phyloP scores from a whole-genome alignment of 805 yeast genomes.

The Candida incommunis region DNA sequence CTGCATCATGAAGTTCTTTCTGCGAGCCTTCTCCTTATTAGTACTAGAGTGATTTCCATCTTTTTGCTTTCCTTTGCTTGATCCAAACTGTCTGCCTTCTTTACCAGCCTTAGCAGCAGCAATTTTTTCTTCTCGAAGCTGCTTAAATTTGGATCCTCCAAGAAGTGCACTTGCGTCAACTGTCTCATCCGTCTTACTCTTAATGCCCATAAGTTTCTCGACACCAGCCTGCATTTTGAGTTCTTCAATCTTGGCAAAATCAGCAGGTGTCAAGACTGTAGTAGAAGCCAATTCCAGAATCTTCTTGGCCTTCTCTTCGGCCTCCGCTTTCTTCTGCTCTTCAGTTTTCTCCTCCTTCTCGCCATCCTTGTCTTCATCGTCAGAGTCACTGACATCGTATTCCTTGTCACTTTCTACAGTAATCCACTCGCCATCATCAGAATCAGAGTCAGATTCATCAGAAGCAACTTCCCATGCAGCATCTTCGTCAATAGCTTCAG shows the following conservation, averaged over 20 bases:
- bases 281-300: conserved; percentile 53
- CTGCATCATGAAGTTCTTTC: conserved; percentile 99
- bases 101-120: conserved; percentile 82
- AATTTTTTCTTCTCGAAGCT: conserved; percentile 77
- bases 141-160: conserved; percentile 71
- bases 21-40: conserved; percentile 87
- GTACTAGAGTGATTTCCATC: conserved; percentile 78
- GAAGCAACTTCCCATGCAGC: conserved; percentile 42
- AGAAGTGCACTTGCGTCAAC: conserved; percentile 68
- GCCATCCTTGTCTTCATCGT: conserved; percentile 27
- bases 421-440: conserved; percentile 67
- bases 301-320: conserved; percentile 17
- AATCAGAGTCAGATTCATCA: conserved; percentile 31
- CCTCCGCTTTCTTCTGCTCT: conserved; percentile 19
- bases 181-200: conserved; percentile 51
- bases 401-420: conserved; percentile 73
- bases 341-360: conserved; percentile 25
- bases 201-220: conserved; percentile 45
- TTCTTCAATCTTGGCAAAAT: conserved; percentile 89
- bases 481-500: conserved; percentile 48
- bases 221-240: conserved; percentile 75
- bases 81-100: conserved; percentile 86
- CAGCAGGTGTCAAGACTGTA: conserved; percentile 90
- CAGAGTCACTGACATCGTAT: conserved; percentile 40
- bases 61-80: conserved; percentile 60